Percentiles rank a stretch among this genome's conserved stretches.
Evolutionary conservation across 1,139 yeast species (phyloP).

Genomic region (Zygosaccharomyces sapae): DNA sequence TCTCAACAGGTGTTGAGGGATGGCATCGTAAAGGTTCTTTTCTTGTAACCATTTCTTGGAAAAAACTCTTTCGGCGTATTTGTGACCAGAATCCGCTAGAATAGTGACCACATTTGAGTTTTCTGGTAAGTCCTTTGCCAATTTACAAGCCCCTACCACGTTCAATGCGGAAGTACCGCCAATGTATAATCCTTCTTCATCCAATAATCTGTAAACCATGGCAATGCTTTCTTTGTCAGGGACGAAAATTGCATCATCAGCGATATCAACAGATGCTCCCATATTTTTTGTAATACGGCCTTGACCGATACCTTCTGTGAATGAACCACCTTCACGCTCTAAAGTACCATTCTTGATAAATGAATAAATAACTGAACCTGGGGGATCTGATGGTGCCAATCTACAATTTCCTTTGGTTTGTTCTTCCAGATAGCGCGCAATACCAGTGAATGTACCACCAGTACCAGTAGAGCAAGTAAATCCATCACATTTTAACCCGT

Average conservation of each 20-base stretch:
- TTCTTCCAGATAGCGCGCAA: conserved; percentile 67
- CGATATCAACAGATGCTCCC: conserved; percentile 60
- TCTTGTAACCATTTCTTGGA: conserved; percentile 70
- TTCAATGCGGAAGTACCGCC: conserved; percentile 86
- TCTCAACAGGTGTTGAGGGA: conserved; percentile 68
- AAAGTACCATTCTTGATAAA: conserved; percentile 66
- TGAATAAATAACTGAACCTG: conserved; percentile 81
- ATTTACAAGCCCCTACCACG: conserved; percentile 74
- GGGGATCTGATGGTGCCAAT: conserved; percentile 82
- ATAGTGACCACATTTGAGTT: conserved; percentile 80
- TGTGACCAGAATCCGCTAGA: conserved; percentile 83
- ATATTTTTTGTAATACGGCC: conserved; percentile 86
- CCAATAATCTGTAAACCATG: conserved; percentile 77
- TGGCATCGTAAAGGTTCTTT: conserved; percentile 58
- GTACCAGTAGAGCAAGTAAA: conserved; percentile 90
- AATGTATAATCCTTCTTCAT: conserved; percentile 85
- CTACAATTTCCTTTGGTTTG: conserved; percentile 55
- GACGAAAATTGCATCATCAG: conserved; percentile 72
- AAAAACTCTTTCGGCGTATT: conserved; percentile 77
- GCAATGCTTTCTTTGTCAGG: conserved; percentile 69
- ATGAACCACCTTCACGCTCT: conserved; percentile 72
- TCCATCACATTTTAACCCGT: conserved; percentile 54
- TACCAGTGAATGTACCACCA: conserved; percentile 87
- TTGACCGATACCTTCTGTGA: conserved; percentile 95
- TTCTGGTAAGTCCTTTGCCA: conserved; percentile 73